Evolutionary conservation across 129 eudicot genomes (phyloP).

Genomic region (Cynara cardunculus): DNA sequence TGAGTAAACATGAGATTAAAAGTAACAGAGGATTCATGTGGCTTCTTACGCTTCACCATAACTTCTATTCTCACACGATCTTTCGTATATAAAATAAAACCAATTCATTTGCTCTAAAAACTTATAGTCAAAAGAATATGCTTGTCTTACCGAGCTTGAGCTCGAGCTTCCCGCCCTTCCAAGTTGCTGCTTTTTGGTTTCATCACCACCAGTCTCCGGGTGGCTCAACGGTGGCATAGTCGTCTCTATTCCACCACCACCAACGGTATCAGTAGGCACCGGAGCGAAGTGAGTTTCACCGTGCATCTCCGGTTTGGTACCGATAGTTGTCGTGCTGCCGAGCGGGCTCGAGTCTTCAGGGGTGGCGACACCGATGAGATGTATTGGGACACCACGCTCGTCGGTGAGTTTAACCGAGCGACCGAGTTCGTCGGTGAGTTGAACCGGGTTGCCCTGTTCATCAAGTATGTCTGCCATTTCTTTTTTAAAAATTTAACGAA

Average conservation of each 20-base stretch:
- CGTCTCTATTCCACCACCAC: not conserved
- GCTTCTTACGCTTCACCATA: too few species aligned
- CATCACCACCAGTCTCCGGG: not conserved
- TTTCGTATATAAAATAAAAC: too few species aligned
- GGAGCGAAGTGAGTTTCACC: slow-evolving; percentile 15
- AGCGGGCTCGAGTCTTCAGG: not conserved
- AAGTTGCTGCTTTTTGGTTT: slow-evolving; percentile 16
- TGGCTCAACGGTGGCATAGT: slow-evolving; percentile 5
- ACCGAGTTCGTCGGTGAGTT: slow-evolving; percentile 65
- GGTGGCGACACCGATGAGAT: slow-evolving; percentile 66
- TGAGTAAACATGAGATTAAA: too few species aligned
- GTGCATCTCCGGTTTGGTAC: slow-evolving; percentile 17
- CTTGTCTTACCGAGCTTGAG: slow-evolving; percentile 47
- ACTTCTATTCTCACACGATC: too few species aligned
- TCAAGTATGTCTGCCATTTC: slow-evolving; percentile 65
- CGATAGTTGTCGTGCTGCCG: not conserved
- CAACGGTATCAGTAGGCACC: not conserved
- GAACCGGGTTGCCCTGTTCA: slow-evolving; percentile 68
- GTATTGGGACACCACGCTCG: slow-evolving; percentile 66
- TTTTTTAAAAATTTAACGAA: not conserved
- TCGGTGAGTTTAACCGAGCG: slow-evolving; percentile 59
- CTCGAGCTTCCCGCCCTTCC: slow-evolving; percentile 48
- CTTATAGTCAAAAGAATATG: too few species aligned
- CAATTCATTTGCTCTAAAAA: too few species aligned
- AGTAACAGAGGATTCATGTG: too few species aligned